Evolutionary conservation across 768 basidiomycete genomes (phyloP).

Genomic region (Vararia minispora): DNA sequence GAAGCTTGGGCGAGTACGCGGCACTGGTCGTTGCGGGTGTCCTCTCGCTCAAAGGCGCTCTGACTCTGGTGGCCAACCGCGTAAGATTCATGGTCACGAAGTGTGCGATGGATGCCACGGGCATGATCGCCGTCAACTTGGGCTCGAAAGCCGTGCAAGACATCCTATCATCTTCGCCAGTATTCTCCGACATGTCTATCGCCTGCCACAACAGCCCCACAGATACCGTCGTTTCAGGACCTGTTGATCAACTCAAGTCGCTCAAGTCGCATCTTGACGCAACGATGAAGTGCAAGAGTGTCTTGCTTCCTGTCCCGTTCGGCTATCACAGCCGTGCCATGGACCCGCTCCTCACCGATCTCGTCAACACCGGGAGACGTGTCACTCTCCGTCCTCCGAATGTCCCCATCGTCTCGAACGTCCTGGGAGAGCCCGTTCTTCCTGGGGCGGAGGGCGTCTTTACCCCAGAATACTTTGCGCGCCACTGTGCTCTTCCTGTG

Average conservation of each 20-base stretch:
- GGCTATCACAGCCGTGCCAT: conserved; percentile 63
- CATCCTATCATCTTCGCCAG: conserved; percentile 22
- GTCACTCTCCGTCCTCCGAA: conserved; percentile 33
- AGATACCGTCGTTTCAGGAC: conserved; percentile 52
- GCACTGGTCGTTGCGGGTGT: conserved; percentile 56
- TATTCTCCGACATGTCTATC: conserved; percentile 30
- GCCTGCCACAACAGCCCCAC: conserved; percentile 51
- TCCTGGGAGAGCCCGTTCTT: conserved; percentile 38
- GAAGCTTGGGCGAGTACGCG: conserved; percentile 69
- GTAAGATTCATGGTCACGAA: conserved; percentile 43
- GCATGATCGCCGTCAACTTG: conserved; percentile 51
- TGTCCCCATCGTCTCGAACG: conserved; percentile 54
- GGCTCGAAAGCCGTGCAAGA: conserved; percentile 23
- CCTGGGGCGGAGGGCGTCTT: conserved; percentile 41
- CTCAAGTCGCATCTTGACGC: conserved; percentile 32
- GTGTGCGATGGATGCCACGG: conserved; percentile 33
- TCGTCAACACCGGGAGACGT: conserved; percentile 27
- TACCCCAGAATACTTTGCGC: conserved; percentile 40
- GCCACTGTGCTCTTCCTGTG: conserved; percentile 49
- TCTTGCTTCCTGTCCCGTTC: conserved; percentile 41
- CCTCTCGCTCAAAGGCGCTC: conserved; percentile 42
- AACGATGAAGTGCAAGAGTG: conserved; percentile 25
- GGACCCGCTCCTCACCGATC: conserved; percentile 41
- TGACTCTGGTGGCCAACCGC: conserved; percentile 45
- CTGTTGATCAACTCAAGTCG: conserved; percentile 27